Percentiles rank a stretch among this genome's conserved stretches.
phyloP scores from a whole-genome alignment of 805 yeast species.

The Candida alai region DNA sequence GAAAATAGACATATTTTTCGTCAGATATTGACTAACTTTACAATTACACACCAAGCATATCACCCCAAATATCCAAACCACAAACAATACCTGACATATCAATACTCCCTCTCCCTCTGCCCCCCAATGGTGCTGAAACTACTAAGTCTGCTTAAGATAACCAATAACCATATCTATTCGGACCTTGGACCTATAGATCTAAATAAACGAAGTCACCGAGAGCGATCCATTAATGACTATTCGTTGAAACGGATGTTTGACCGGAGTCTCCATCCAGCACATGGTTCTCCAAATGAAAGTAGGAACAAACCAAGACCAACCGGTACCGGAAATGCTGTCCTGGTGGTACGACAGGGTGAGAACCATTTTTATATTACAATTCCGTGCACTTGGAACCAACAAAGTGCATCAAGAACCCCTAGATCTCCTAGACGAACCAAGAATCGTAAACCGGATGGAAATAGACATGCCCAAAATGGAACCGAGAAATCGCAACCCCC shows the following conservation, averaged over 20 bases:
- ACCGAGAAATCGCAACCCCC: not conserved
- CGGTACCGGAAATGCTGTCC: too few species aligned
- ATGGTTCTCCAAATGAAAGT: too few species aligned
- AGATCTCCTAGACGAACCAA: not conserved
- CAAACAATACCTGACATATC: too few species aligned
- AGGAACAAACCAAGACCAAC: too few species aligned
- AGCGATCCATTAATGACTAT: conserved; percentile 14
- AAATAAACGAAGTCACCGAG: conserved; percentile 21
- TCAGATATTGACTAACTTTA: too few species aligned
- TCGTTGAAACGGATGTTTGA: conserved; percentile 17
- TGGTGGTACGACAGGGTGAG: not conserved
- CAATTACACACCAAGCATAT: too few species aligned
- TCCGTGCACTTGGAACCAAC: too few species aligned
- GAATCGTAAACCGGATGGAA: not conserved
- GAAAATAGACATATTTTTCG: too few species aligned
- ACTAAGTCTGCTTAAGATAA: conserved; percentile 25
- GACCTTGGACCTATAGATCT: conserved; percentile 17
- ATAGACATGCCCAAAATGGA: not conserved
- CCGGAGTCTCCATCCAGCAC: not conserved
- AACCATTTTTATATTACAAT: conserved; percentile 3
- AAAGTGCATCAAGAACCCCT: not conserved
- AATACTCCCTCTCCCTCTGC: too few species aligned
- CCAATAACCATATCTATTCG: conserved; percentile 26
- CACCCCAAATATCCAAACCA: too few species aligned
- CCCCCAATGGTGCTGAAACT: conserved; percentile 25